A percentile compares a stretch with the other conserved stretches of the same genome.
Evolutionary conservation across 1,284 basidiomycete genomes (phyloP).

Genomic region (Cystobasidium pallidum): DNA sequence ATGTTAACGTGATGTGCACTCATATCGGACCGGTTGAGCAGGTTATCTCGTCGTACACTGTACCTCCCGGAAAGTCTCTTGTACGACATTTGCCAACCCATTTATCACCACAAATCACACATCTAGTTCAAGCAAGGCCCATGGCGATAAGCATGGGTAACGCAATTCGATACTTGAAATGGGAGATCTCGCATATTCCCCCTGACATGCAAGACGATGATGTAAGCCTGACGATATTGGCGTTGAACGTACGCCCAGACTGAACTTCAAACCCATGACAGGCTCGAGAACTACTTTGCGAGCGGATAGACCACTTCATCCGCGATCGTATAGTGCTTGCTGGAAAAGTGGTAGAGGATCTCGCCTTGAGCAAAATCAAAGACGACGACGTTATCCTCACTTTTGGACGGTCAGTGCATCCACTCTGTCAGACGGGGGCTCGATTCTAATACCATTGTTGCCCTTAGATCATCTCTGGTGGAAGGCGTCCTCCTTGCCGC

Average conservation of each 20-base stretch:
- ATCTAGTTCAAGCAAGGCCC: slow-evolving; percentile 80
- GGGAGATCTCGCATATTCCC: slow-evolving; percentile 89
- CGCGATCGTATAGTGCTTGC: slow-evolving; percentile 91
- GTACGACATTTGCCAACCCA: slow-evolving; percentile 77
- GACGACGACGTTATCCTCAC: slow-evolving; percentile 90
- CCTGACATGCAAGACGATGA: slow-evolving; percentile 92
- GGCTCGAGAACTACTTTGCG: slow-evolving; percentile 84
- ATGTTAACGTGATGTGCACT: neutral
- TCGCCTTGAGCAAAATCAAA: slow-evolving; percentile 88
- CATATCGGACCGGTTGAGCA: slow-evolving; percentile 54
- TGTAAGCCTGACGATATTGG: slow-evolving; percentile 61
- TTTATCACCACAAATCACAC: slow-evolving; percentile 85
- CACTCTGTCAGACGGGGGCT: slow-evolving; percentile 31
- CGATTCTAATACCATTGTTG: neutral
- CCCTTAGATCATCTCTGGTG: slow-evolving; percentile 81
- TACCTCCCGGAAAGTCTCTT: slow-evolving; percentile 77
- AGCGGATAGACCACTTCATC: slow-evolving; percentile 90
- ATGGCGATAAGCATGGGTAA: slow-evolving; percentile 97
- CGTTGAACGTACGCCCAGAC: neutral
- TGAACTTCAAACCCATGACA: slow-evolving; percentile 55
- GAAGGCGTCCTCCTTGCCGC: slow-evolving; percentile 86
- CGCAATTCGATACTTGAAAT: slow-evolving; percentile 90
- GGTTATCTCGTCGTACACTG: slow-evolving; percentile 85
- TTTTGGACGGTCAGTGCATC: slow-evolving; percentile 72
- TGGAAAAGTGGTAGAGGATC: slow-evolving; percentile 87